Base-by-base conservation (phyloP, 108 stramenopile genomes). In the Pseudonitzschia multiseries region DNA sequence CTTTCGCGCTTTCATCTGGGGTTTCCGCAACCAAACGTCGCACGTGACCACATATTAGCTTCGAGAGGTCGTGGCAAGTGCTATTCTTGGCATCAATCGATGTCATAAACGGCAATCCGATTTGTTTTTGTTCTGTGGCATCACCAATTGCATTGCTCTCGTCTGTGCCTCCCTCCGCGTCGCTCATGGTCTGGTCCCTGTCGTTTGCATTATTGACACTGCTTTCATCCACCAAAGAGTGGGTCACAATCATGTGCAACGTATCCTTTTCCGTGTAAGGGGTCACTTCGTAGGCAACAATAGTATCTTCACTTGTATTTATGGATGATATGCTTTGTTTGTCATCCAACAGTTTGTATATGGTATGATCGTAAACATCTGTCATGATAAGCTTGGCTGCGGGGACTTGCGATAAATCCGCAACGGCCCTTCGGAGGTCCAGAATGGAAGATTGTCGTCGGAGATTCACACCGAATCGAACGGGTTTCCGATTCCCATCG, bases 21-120 rank as follows among this genome's bases (percentile, higher is more conserved):
- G 5, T 15, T 10, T 62, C 61, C 44, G 52, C 52, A 44, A 69
- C 72, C 42, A 84, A 71, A 33, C 83, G 78, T 46, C 57, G 56
- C 21, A 89, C 82, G 9, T 63, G 53, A 18, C 64, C 41, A 84
- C 87, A 87, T 12, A 89, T 46, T 52, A 75, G 73, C 4, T 87
- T 57, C 70, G 72, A 86, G 15, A 89, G 68, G 56, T 90, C 75
- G 12, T 61, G 56, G 68, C 92, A 93, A 3, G 73, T 83, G 21
- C 63, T 31, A 3, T 75, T 57, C 28, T 73, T 65, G 17, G 74
- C 56, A 29, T 62, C 61, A 53, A 84, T 84, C 5, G 92, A 89
- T 29, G 79, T 75, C 43, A 90, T 66, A 14, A 93, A 60, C 1
- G 92, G 92, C 36, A 86, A 84, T 8, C 92, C 92, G 69, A 93